A percentile compares a stretch with the other conserved stretches of the same genome.
These are phyloP conservation scores for Phytophthora tentaculata DNA, from an alignment of 352 stramenopile species.

Conservation along the genomic window DNA sequence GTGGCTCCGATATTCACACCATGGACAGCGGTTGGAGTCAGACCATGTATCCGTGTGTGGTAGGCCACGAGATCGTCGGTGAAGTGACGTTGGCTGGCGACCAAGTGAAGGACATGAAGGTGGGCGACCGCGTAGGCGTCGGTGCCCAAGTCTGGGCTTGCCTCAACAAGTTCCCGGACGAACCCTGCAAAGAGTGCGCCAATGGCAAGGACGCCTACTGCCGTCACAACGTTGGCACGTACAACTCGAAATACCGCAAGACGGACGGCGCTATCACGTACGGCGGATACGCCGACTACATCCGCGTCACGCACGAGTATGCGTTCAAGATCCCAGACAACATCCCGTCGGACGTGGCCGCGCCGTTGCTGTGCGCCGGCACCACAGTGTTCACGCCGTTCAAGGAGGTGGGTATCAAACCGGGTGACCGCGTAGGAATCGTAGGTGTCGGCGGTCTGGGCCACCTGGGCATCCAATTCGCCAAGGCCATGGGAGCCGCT, in stretches of 20 bases:
- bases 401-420: conserved; percentile 51
- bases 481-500: conserved; percentile 60
- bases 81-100: conserved; percentile 42
- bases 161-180: conserved; percentile 55
- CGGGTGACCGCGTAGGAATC: conserved; percentile 66
- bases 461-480: conserved; percentile 87
- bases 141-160: conserved; percentile 83
- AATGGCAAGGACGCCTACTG: conserved; percentile 78
- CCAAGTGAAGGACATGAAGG: conserved; percentile 64
- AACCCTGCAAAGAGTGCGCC: conserved; percentile 64
- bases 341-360: conserved; percentile 58
- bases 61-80: conserved; percentile 67
- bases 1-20: conserved; percentile 61
- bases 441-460: conserved; percentile 86
- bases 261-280: conserved; percentile 47
- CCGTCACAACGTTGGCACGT: conserved; percentile 48
- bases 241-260: conserved; percentile 48
- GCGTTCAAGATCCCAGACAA: conserved; percentile 78
- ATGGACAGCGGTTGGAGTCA: conserved; percentile 55
- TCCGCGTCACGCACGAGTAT: conserved; percentile 71
- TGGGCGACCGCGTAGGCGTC: conserved; percentile 82
- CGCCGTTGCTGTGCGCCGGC: conserved; percentile 82
- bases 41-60: conserved; percentile 50
- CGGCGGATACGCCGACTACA: conserved; percentile 75
- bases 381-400: conserved; percentile 86